Base-by-base conservation (phyloP, 2,329 filamentous ascomycete species). In the Xylariaceae sp. region DNA sequence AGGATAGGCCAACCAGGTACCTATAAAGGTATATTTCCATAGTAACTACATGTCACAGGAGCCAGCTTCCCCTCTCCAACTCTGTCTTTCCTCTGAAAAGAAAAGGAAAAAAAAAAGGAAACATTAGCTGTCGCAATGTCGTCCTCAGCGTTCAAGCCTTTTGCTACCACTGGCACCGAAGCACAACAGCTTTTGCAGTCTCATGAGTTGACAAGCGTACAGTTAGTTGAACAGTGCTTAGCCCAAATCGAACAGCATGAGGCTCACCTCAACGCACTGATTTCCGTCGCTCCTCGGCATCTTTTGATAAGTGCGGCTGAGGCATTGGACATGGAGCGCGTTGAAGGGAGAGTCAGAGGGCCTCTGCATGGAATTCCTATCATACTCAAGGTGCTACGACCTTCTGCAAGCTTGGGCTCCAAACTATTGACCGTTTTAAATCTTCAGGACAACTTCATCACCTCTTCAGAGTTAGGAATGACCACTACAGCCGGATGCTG, bases 361-460 rank as follows among this genome's bases (percentile, higher is more conserved):
- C 45, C 38, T 4, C 42, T 57, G 4, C 54, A 57, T 31, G 51
- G 54, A 4, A 52, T 55, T n/a, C 54, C 54, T 2, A 52, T 57
- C 18, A 41, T 55, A 3, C 28, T 55, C 5, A 55, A 55, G 53
- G 53, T 49, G 31, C 41, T 19, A 33, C 31, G 16, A 16, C 4
- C 4, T 19, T 16, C 2, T 3, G 5, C 6, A 34, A 41, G 1
- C 6, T 7, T 39, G 34, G 16, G 17, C 16, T 16, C 1, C n/a
- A 11, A 17, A 6, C 16, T 16, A 6, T 19, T 51, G 16, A 42
- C 33, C 22, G 33, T 12, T 40, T 41, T 13, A 39, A 40, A 60
- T 14, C 19, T 51, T 18, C 55, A 61, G 50, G 60, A 62, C 31
- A 48, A 36, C 18, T 53, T 63, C 42, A 41, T 56, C 10, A 63